Base-by-base conservation (phyloP, 192 early-diverging fungal species). In the Glomus cerebriforme region DNA sequence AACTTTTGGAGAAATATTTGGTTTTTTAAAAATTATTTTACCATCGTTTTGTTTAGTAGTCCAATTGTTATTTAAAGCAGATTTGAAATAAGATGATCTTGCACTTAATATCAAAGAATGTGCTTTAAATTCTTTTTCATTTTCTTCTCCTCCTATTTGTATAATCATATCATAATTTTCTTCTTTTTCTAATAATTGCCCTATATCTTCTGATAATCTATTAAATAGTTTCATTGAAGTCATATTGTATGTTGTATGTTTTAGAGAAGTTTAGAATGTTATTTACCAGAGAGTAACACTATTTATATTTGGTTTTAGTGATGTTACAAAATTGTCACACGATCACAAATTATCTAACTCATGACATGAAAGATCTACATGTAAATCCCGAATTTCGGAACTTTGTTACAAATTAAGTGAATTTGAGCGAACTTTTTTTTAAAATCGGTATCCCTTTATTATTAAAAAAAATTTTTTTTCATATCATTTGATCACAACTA, bases 131-230 rank as follows among this genome's bases (percentile, higher is more conserved):
- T 62, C 47, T 74, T 74, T 47, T 26, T 1, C n/a, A 13, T 43
- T 26, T 35, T 26, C n/a, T 75, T 63, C 59, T 63, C 45, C 58
- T 49, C 74, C 54, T 32, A 75, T 59, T 15, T 34, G 29, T 58
- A 75, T 62, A 26, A 63, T 64, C 22, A 75, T 59, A 62, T 75
- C 74, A 64, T 75, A 62, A 63, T 63, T 29, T 27, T 63, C 62
- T 24, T 19, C 27, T 24, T 24, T 26, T 24, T 63, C 62, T 63
- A 63, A 12, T 63, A 63, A 27, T 63, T 63, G n/a, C 27, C 24
- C 27, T 15, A 63, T 4, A 12, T 63, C 62, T 63, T 24, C n/a
- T 9, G 62, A 63, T 13, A 63, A 63, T 29, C 27, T 63, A 27
- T 63, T 12, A 63, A 63, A 63, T 27, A 63, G 19, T 63, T 63